These are phyloP conservation scores for Neonectria faginata DNA, from an alignment of 2,329 filamentous ascomycete species.

Conservation along the genomic window DNA sequence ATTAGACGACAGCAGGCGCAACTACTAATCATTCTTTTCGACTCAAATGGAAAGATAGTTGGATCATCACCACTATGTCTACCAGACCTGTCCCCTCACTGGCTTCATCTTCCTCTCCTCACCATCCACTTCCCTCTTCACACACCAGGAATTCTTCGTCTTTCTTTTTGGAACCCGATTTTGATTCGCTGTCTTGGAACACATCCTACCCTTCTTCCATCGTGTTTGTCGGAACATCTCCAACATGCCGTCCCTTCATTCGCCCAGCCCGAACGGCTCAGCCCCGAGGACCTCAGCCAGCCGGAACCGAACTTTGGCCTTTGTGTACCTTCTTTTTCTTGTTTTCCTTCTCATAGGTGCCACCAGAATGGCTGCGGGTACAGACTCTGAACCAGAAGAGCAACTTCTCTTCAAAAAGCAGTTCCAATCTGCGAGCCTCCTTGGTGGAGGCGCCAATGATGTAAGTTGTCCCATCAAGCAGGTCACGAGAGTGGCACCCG, in stretches of 20 bases:
- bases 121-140: background rate
- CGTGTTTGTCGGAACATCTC: conserved; percentile 1
- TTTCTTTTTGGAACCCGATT: conserved; percentile 39
- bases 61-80: background rate
- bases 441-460: conserved; percentile 28
- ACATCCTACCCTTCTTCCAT: conserved; percentile 34
- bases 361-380: too few species aligned
- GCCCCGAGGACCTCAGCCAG: conserved; percentile 1
- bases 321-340: background rate
- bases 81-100: background rate
- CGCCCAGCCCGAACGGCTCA: conserved; percentile 7
- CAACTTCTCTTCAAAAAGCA: conserved; percentile 32
- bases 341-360: background rate
- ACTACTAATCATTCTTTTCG: background rate
- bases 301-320: background rate
- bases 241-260: conserved; percentile 5
- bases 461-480: conserved; percentile 17
- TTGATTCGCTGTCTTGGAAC: conserved; percentile 44
- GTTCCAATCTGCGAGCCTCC: conserved; percentile 42
- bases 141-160: background rate
- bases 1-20: background rate
- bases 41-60: background rate
- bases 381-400: background rate
- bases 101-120: background rate
- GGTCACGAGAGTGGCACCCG: too few species aligned